Base-by-base conservation (phyloP, 1,284 basidiomycete species). In the Pisolithus thermaeus region DNA sequence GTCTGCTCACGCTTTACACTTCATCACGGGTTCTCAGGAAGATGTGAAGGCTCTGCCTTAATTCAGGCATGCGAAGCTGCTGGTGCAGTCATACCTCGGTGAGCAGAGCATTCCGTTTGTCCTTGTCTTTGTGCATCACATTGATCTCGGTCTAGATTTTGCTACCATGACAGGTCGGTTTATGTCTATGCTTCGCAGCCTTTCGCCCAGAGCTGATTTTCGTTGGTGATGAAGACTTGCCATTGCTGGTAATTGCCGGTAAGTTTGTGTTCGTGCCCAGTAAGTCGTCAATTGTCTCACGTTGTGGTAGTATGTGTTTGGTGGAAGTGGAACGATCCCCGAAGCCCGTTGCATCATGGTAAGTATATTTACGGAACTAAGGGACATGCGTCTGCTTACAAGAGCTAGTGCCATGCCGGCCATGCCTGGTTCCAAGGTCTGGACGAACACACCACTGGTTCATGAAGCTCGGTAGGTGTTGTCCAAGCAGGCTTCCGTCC, bases 51-150 rank as follows among this genome's bases (percentile, higher is more conserved):
- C 47, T 88, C 91, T 58, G 92, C 95, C 23, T 78, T 99, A 61
- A 97, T 98, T 68, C 96, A 98, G 74, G 96, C 96, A 52, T 98
- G 96, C 71, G 89, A 92, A 67, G 88, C 87, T 54, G 90, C 90
- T 51, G 89, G 89, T 46, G 77, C 87, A 39, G 74, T 79, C 50
- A 83, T 92, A 69, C 89, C 89, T 52, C 75, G 87, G 85, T 88
- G 59, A 54, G 77, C 68, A 54, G 46, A 51, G 12, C 36, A 41
- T 6, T 14, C 39, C 32, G 3, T 25, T 20, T 9, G 41, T 38
- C 9, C 11, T 7, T 2, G 11, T 3, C 11, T 4, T 14, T 35
- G 2, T 36, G 43, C 50, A 25, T 32, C 50, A 54, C 49, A 47
- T 51, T 51, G 28, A 54, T 42, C 2, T 47, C 9, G 7, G 49